Base-by-base conservation (phyloP, 306 rosid species). In the Medicago truncatula region DNA sequence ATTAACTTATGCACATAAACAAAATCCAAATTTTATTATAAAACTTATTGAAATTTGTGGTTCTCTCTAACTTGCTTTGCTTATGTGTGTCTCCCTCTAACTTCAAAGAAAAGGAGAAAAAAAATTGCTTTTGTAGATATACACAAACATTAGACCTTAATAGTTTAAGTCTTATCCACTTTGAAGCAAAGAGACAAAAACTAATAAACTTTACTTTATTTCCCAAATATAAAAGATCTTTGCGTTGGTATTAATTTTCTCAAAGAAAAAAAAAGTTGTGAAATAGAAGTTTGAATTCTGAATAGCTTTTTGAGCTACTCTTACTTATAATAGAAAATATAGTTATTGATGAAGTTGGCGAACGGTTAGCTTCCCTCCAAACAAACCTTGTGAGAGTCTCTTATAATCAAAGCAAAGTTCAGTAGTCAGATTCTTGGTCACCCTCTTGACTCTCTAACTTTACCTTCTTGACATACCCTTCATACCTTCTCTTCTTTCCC, bases 351-450 rank as follows among this genome's bases (percentile, higher is more conserved):
- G 88, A 89, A 82, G 92, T 94, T 91, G 97, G 94, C 98, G 86
- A 91, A 86, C 93, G 81, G 97, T 90, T 92, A 80, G 78, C 88
- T 79, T 90, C 87, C 88, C 85, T 81, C 88, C 90, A 70, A 87
- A 83, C 86, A 58, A 58, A 25, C 16, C 78, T 78, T 86, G 61
- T 67, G 86, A 86, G 64, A 23, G 39, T 94, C 91, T 21, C 96
- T 93, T 93, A 61, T 78, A 82, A 86, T 85, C 90, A 83, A 91
- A 93, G 97, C 87, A 86, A 88, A 85, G 81, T 76, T 73, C 58
- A 14, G 9, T 6, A 23, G 78, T 79, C 56, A 23, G 84, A 82
- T 88, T 90, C 80, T 87, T 88, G 96, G 91, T 90, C 91, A 88
- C 92, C 94, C 41, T 90, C 96, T 85, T 58, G 84, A 88, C 64